Evolutionary conservation across 306 rosid genomes (phyloP), one percentile per base, ranked within the genome.

Genomic region (Vachellia pachyceras): DNA sequence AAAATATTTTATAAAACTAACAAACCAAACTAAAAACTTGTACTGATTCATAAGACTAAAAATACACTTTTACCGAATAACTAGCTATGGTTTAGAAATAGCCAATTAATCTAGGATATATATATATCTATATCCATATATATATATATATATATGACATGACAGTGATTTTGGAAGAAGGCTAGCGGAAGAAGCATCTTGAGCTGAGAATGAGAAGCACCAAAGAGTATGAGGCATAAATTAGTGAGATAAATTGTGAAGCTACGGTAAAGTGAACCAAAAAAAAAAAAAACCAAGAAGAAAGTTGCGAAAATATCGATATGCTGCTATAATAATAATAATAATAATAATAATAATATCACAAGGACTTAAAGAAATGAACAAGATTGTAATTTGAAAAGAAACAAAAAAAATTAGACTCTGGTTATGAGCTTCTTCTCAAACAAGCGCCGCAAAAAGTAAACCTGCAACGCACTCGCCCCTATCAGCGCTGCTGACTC

Each of bases 401-500:
- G 0, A 39, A 8, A 42, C 14, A 29, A 29, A 29, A 29, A 29
- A 55, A 10, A 58, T 58, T 91, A 95, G 80, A 93, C 97, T 85
- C 96, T 86, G 58, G 89, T 68, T 29, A 96, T 92, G 61, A 89
- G 87, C 85, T 90, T 95, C 72, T 94, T 80, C 40, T 92, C 93
- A 69, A 95, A 95, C 82, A 95, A 84, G 69, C 94, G 97, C 75
- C 80, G 86, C 71, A 95, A 79, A 78, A 95, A 92, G 78, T 87
- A 87, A 68, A 95, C 97, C 86, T 95, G 99, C 36, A 95, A 89
- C 69, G 83, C 80, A 80, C 97, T 90, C 4, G 91, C 92, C 25
- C 94, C 96, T 25, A 93, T 80, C 9, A 95, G 85, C 10, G 97
- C 94, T 1, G 76, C 87, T 18, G 98, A 90, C 82, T 95, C 98